A percentile compares a stretch with the other conserved stretches of the same genome.
These are phyloP conservation scores for Rhododendron simsii DNA, from an alignment of 148 eudicot genomes.

Conservation along the genomic window DNA sequence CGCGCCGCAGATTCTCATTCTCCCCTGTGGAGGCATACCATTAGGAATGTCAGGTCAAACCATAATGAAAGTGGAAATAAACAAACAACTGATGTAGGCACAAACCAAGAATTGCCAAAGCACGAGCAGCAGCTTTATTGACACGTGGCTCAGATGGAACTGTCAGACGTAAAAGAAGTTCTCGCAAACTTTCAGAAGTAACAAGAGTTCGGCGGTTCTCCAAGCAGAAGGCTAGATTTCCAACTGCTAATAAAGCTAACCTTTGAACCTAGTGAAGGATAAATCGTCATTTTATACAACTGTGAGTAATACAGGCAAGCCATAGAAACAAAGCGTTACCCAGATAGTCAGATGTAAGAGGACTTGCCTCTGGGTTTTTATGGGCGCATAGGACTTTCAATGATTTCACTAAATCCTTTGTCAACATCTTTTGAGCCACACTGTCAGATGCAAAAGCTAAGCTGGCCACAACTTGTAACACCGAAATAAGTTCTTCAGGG, in stretches of 20 bases:
- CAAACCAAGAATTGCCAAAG: slow-evolving; percentile 95
- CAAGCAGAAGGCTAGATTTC: slow-evolving; percentile 89
- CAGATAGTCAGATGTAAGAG: neutral
- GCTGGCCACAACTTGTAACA: slow-evolving; percentile 75
- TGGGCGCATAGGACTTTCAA: slow-evolving; percentile 80
- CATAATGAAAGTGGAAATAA: neutral
- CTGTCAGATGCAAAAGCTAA: slow-evolving; percentile 87
- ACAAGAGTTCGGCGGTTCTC: slow-evolving; percentile 78
- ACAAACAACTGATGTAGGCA: slow-evolving; percentile 16
- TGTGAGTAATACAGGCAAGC: neutral
- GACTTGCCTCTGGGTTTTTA: slow-evolving; percentile 78
- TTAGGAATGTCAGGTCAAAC: neutral
- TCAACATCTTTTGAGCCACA: slow-evolving; percentile 84
- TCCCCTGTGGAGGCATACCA: slow-evolving; percentile 50
- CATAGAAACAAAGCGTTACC: neutral
- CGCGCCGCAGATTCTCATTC: slow-evolving; percentile 90
- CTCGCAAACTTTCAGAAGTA: slow-evolving; percentile 92
- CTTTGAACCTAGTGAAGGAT: slow-evolving; percentile 71
- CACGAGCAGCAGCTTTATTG: slow-evolving; percentile 96
- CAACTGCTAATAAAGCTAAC: slow-evolving; percentile 74
- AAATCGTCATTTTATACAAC: slow-evolving; percentile 12
- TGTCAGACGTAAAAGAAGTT: slow-evolving; percentile 86
- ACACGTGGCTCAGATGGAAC: slow-evolving; percentile 72
- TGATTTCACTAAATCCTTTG: slow-evolving; percentile 83
- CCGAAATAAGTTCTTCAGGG: slow-evolving; percentile 72